Base-by-base conservation (phyloP, 2,329 filamentous ascomycete genomes). In the Didymella glomerata region DNA sequence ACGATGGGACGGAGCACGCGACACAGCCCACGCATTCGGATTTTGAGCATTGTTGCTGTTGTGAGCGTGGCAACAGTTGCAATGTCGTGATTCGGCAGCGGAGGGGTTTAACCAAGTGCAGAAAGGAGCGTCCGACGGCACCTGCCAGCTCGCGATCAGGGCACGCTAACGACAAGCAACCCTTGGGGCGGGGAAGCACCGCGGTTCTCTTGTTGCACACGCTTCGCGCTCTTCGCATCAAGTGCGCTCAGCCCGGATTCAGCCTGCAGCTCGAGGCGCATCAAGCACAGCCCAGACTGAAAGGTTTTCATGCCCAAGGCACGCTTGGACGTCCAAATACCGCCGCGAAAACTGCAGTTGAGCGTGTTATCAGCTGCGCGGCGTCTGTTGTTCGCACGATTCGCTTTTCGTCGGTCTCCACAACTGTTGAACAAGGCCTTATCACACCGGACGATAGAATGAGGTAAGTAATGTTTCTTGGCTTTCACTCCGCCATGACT, bases 401-500 rank as follows among this genome's bases (percentile, higher is more conserved):
- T 48, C 54, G 60, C 60, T 51, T 54, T 53, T 57, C 34, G 32
- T 60, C 56, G 53, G 62, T 45, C 41, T 55, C 62, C 58, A 60
- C 58, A 63, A 48, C 34, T 50, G 44, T 52, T 44, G 38, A 55
- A 47, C 44, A 48, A 30, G 28, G 54, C 51, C 61, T 63, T 62
- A 61, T 65, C 62, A 54, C 44, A 54, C 54, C 45, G 45, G 44
- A 32, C 38, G 52, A 36, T 58, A 45, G 48, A 61, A 63, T 54
- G 53, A 60, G 52, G 55, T 54, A 63, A 59, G 48, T 45, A 40
- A 52, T 22, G n/a, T 40, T 28, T 48, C 64, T 65, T 68, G 62
- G 64, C 57, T 34, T 57, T 40, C 13, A 36, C 41, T 61, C 47
- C 51, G 61, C 66, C 62, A 62, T 62, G 62, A 47, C 44, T 40